Percentiles rank a stretch among this genome's conserved stretches.
These are phyloP conservation scores for Mycena alexandri DNA, from an alignment of 768 basidiomycete species.

Conservation along the genomic window DNA sequence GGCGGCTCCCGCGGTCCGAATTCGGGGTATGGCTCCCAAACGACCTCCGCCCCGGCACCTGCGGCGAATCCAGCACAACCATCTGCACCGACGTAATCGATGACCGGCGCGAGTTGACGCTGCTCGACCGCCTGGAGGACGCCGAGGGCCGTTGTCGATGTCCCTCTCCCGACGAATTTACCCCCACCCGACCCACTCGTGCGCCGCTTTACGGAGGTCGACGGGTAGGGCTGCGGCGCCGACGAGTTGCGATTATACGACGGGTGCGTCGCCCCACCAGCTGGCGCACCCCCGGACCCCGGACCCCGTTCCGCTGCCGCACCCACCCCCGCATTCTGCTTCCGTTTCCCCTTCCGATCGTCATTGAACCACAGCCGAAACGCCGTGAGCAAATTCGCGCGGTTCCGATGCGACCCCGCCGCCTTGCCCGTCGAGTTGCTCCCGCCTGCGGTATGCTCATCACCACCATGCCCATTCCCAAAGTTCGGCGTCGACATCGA, in stretches of 20 bases:
- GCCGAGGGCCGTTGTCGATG: slow-evolving; percentile 79
- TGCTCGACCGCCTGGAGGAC: slow-evolving; percentile 90
- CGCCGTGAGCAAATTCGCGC: slow-evolving; percentile 85
- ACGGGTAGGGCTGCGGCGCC: slow-evolving; percentile 38
- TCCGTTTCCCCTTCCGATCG: slow-evolving; percentile 89
- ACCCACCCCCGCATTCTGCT: slow-evolving; percentile 51
- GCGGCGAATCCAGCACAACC: slow-evolving; percentile 70
- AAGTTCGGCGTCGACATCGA: slow-evolving; percentile 61
- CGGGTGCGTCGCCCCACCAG: slow-evolving; percentile 5
- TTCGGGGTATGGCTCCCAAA: slow-evolving; percentile 88
- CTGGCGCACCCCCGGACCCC: too few species aligned
- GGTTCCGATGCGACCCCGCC: slow-evolving; percentile 63
- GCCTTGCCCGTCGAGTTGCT: slow-evolving; percentile 33
- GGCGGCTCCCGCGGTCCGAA: slow-evolving; percentile 87
- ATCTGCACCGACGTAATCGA: slow-evolving; percentile 65
- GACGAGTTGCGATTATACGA: slow-evolving; percentile 18
- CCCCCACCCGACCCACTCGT: slow-evolving; percentile 56
- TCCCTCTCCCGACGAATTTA: slow-evolving; percentile 45
- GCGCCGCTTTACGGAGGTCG: slow-evolving; percentile 63
- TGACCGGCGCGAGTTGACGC: slow-evolving; percentile 86
- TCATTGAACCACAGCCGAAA: slow-evolving; percentile 96
- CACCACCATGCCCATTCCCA: slow-evolving; percentile 37
- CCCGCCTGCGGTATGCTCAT: too few species aligned
- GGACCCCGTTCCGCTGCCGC: not conserved
- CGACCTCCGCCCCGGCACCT: slow-evolving; percentile 75